These are phyloP conservation scores for Xylaria acuta DNA, from an alignment of 495 filamentous ascomycete genomes.

Conservation along the genomic window DNA sequence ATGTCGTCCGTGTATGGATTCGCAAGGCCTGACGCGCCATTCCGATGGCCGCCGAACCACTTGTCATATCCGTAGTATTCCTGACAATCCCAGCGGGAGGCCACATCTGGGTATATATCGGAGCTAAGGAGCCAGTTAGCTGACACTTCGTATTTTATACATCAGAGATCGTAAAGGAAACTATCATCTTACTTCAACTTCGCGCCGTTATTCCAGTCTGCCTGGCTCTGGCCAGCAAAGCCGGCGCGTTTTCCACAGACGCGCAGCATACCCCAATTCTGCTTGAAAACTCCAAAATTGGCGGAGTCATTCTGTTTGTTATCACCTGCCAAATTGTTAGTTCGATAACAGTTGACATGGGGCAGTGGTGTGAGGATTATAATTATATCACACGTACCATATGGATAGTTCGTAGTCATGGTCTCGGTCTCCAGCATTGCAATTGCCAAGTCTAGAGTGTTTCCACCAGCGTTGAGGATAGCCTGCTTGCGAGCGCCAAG, in stretches of 20 bases:
- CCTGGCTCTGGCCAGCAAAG: not conserved
- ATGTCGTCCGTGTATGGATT: not conserved
- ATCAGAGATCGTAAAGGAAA: not conserved
- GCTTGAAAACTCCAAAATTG: slow-evolving; percentile 10
- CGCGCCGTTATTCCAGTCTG: not conserved
- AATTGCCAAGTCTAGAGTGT: slow-evolving; percentile 6
- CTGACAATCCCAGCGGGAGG: slow-evolving; percentile 6
- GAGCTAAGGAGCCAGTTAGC: not conserved
- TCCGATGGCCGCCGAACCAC: not conserved
- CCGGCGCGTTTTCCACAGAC: not conserved
- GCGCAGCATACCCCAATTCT: slow-evolving; percentile 7
- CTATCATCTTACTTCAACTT: not conserved
- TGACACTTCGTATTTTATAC: not conserved
- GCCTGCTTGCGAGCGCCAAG: slow-evolving; percentile 10
- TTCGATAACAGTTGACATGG: not conserved
- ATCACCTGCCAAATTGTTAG: not conserved
- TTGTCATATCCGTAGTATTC: not conserved
- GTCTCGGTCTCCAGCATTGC: slow-evolving; percentile 11
- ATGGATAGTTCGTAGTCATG: not conserved
- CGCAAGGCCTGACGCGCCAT: slow-evolving; percentile 4
- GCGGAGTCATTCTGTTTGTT: not conserved
- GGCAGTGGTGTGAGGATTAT: not conserved
- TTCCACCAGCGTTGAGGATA: not conserved
- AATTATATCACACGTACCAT: slow-evolving; percentile 6
- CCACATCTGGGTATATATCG: not conserved